Base-by-base conservation (phyloP, 805 yeast species). In the Metschnikowia noctiluminum region DNA sequence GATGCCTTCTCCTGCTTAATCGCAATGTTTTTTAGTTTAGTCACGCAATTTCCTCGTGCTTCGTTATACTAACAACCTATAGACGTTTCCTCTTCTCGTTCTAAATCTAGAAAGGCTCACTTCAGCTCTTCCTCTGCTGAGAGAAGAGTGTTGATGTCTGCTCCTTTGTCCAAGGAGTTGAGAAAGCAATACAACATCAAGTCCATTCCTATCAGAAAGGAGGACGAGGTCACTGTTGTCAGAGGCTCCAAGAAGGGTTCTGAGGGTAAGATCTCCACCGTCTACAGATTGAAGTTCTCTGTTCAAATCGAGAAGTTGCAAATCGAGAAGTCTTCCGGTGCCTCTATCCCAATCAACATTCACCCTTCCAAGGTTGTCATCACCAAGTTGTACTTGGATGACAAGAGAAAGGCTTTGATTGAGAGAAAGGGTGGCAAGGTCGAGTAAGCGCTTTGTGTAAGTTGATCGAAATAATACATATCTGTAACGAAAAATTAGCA, bases 231-330 rank as follows among this genome's bases (percentile, higher is more conserved):
- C 66, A 77, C 81, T 67, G 94, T 94, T 71, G 92, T 87, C 75
- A 92, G 99, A 81, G 99, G 99, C 73, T 88, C 98, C 71, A 88
- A 89, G 87, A 94, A 94, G 84, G 99, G 98, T 76, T 90, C 92
- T 68, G 99, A 92, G 83, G 99, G 99, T 79, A 89, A 90, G 80
- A 83, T 94, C 76, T 80, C 94, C 64, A 87, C 96, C 62, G 98
- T 92, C 65, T 94, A 94, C 97, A 92, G 99, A 87, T 87, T 94
- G 80, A 94, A 94, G 79, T 94, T 81, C 74, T 84, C 96, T 66
- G 82, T 94, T 65, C 98, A 92, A 80, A 86, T 94, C 68, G 98
- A 91, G 82, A 92, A 92, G 82, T 82, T 94, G 75, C 84, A 92
- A 80, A 87, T 85, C 81, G 98, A 94, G 81, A 94, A 94, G 84